A percentile compares a stretch with the other conserved stretches of the same genome.
Conservation (phyloP, 441 rosid genomes). For the Erodium chrysanthum region DNA sequence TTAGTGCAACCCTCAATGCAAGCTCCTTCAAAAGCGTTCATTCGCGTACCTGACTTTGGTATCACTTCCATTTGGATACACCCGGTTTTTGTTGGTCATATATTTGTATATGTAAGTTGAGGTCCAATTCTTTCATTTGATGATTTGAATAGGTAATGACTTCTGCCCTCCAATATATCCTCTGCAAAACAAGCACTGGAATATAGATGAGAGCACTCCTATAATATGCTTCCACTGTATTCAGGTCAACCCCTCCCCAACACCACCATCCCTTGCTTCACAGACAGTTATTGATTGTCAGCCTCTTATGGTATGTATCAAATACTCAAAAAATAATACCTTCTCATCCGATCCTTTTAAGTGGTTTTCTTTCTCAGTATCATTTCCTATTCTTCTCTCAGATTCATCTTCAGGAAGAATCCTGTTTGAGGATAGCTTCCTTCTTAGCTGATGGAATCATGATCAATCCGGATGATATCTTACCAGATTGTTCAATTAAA, state of each 20-base stretch:
- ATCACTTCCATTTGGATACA: conserved; percentile 19
- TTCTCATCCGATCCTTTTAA: conserved; percentile 14
- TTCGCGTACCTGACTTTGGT: conserved; percentile 75
- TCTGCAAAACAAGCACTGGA: conserved; percentile 58
- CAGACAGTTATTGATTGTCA: conserved; percentile 79
- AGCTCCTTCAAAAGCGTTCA: conserved; percentile 34
- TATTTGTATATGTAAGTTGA: conserved; percentile 10
- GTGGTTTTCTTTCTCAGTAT: conserved; percentile 14
- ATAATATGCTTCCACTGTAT: conserved; percentile 71
- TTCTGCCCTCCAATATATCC: conserved; percentile 92
- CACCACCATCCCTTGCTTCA: conserved; percentile 68
- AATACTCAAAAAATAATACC: conserved; percentile 11
- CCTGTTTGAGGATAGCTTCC: conserved; percentile 85
- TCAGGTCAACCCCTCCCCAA: conserved; percentile 88
- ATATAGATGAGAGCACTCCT: conserved; percentile 48
- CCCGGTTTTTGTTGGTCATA: not conserved
- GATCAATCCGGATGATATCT: conserved; percentile 66
- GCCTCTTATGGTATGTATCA: conserved; percentile 70
- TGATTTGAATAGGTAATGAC: conserved; percentile 44
- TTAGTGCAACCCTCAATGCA: conserved; percentile 85
- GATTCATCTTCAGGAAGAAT: conserved; percentile 95
- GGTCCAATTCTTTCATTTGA: conserved; percentile 17
- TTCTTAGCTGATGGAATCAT: conserved; percentile 92
- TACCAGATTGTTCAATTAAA: conserved; percentile 70
- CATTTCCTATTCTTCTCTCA: conserved; percentile 26